Evolutionary conservation across 2,329 filamentous ascomycete genomes (phyloP).

Genomic region (Mycosphaerella sp.): DNA sequence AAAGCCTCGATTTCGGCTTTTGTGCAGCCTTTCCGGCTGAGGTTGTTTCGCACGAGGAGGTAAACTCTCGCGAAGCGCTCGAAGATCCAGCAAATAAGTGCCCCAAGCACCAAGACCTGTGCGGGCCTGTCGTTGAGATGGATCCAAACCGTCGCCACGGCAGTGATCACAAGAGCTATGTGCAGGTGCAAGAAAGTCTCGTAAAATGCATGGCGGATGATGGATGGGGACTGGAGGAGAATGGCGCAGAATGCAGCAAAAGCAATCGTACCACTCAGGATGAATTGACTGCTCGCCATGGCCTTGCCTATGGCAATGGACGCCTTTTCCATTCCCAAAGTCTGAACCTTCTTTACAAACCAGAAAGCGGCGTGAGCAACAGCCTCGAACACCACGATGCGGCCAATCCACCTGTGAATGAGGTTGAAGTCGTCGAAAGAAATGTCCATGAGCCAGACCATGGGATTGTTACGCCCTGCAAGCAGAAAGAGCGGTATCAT

Average conservation of each 20-base stretch:
- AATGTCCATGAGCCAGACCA: conserved; percentile 64
- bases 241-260: conserved; percentile 57
- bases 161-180: conserved; percentile 55
- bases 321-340: conserved; percentile 37
- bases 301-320: conserved; percentile 44
- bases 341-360: conserved; percentile 42
- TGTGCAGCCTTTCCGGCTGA: conserved; percentile 57
- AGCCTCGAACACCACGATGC: conserved; percentile 65
- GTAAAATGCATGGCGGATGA: conserved; percentile 70
- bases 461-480: conserved; percentile 69
- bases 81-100: conserved; percentile 59
- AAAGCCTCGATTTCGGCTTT: conserved; percentile 66
- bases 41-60: conserved; percentile 58
- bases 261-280: conserved; percentile 58
- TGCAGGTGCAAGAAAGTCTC: conserved; percentile 70
- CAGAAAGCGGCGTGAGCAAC: conserved; percentile 60
- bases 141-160: conserved; percentile 60
- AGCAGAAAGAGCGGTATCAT: conserved; percentile 72
- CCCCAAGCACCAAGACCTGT: conserved; percentile 55
- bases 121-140: conserved; percentile 53
- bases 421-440: conserved; percentile 80
- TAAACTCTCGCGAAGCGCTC: conserved; percentile 58
- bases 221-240: conserved; percentile 61
- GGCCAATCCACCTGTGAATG: conserved; percentile 72
- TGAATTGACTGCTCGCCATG: conserved; percentile 42